Percentiles rank a stretch among this genome's conserved stretches.
Conservation (phyloP, 306 rosid genomes). For the Dryas octopetala region DNA sequence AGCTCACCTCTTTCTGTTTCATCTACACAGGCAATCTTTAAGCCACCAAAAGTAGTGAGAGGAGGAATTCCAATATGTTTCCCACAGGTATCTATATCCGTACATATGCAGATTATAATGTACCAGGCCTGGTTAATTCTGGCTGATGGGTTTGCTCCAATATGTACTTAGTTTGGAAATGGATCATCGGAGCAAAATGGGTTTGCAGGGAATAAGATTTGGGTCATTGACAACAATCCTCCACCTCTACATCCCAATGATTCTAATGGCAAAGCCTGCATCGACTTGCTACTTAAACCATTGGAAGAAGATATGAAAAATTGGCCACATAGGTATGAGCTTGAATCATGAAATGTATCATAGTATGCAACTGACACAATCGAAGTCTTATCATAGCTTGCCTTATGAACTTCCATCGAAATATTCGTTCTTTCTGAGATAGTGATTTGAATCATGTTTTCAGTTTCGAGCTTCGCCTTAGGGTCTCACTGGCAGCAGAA, state of each 20-base stretch:
- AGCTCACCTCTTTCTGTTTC: not conserved
- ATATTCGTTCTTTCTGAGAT: not conserved
- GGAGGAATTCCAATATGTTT: slow-evolving; percentile 97
- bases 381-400: not conserved
- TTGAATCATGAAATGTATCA: not conserved
- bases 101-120: not conserved
- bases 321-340: slow-evolving; percentile 77
- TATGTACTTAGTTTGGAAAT: slow-evolving; percentile 58
- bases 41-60: slow-evolving; percentile 74
- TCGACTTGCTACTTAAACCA: slow-evolving; percentile 77
- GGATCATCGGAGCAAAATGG: slow-evolving; percentile 84
- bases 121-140: not conserved
- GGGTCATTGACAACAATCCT: slow-evolving; percentile 68
- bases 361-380: not conserved
- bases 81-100: slow-evolving; percentile 59
- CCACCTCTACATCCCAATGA: slow-evolving; percentile 53
- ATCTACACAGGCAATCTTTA: slow-evolving; percentile 57
- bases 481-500: slow-evolving; percentile 63
- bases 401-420: not conserved
- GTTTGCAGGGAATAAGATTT: slow-evolving; percentile 76
- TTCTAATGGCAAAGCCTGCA: slow-evolving; percentile 49
- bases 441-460: slow-evolving; percentile 8
- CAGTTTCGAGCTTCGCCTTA: slow-evolving; percentile 89
- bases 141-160: slow-evolving; percentile 8
- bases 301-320: slow-evolving; percentile 66